Evolutionary conservation across 306 rosid species (phyloP), one percentile per base, ranked within the genome.

Genomic region (Abrus pulchellus): DNA sequence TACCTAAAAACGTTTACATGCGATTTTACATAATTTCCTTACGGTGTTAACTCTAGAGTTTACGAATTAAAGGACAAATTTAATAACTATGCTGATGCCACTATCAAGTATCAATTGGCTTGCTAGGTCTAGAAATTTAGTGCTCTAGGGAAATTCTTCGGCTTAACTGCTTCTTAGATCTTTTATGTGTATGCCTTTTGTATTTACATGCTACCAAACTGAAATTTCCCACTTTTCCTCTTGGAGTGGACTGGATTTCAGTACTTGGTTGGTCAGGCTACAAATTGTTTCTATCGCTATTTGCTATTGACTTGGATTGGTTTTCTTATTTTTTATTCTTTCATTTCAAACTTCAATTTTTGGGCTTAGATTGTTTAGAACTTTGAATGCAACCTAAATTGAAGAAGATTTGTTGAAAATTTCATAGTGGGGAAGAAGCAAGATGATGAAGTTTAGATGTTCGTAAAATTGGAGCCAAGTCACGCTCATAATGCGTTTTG

Each of bases 381-480:
- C 73, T 63, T 52, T 14, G 64, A 67, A 81, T 54, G 44, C 54
- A 81, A 55, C n/a, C 61, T 73, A 53, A 41, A 73, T n/a, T n/a
- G 83, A 50, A 68, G 13, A 43, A 33, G 49, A 65, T 9, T 63
- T 6, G 68, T 80, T 62, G 40, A 32, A 62, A 62, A 52, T 29
- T 63, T 63, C 28, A n/a, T 9, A 30, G 75, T 63, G 79, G 20
- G 59, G 57, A 63, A 80, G 53, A 63, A 73, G 41, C 52, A 63
- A 53, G 43, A 74, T 9, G 7, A 14, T 73, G 44, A 65, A 11
- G 33, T 34, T 68, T 54, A 14, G 20, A 44, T 68, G 77, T 57
- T 69, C 62, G 12, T 59, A 57, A 34, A 40, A 47, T 70, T 59
- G 63, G 12, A 69, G 43, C 68, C 5, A n/a, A 59, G 41, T 70